Base-by-base conservation (phyloP, 2,329 filamentous ascomycete species). In the Colletotrichum sp. region DNA sequence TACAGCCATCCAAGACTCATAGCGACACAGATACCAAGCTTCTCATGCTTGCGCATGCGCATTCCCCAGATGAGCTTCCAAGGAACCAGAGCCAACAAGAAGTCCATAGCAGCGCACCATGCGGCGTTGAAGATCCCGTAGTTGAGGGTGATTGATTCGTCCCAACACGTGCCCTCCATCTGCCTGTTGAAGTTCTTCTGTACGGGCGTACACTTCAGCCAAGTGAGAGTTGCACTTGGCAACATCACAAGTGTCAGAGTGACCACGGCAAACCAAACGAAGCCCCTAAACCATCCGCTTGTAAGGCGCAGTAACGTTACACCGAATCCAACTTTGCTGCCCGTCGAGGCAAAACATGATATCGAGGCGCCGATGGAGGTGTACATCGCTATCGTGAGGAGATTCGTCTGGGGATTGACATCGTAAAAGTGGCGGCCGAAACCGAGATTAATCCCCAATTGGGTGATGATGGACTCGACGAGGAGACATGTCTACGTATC, bases 51-150 rank as follows among this genome's bases (percentile, higher is more conserved):
- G 34, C 71, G 79, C 81, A 83, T 82, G 16, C 81, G 79, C 65
- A 83, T 77, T 8, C 80, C 77, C 74, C 79, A 79, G 5, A 83
- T 80, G 6, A 83, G 57, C 61, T 79, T 79, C 82, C 82, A 83
- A 0, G 82, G 82, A 4, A 83, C 63, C 32, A 80, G 63, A 2
- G 82, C 82, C 55, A 83, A 74, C 5, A 76, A 60, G 12, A 83
- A 81, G 75, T 83, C 81, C 55, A 79, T 75, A 2, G 78, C 78
- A 76, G 70, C 66, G 4, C 73, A 72, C 73, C 73, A 75, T 4
- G 69, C 61, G 1, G 63, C 69, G 32, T 68, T 75, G 60, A 79
- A 68, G 10, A 77, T 76, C 14, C 65, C 68, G 55, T 72, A 77
- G 26, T 73, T 72, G 9, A 78, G 66, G 9, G 74, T 69, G 3